Evolutionary conservation across 176 grass and related monocot genomes (phyloP).

Genomic region (Poa annua): DNA sequence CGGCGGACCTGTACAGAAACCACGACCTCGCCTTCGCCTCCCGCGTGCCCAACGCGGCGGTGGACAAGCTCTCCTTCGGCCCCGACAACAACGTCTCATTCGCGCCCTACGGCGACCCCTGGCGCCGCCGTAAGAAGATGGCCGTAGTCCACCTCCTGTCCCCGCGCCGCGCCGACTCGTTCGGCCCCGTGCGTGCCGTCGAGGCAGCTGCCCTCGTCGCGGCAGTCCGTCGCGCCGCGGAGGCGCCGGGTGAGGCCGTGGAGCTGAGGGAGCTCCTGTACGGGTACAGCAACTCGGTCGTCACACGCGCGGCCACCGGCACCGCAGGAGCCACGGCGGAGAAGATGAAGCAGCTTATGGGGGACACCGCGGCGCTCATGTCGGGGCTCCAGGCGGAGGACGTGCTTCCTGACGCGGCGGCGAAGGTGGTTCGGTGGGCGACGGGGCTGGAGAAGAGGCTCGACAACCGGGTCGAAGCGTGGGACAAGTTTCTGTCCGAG

Average conservation of each 20-base stretch:
- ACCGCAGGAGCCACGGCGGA: conserved; percentile 20
- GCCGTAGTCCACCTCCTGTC: conserved; percentile 66
- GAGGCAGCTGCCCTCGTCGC: conserved; percentile 41
- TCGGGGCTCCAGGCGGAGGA: conserved; percentile 55
- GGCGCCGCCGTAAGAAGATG: conserved; percentile 67
- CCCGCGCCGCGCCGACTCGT: conserved; percentile 46
- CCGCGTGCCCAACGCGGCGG: conserved; percentile 42
- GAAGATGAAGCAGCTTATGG: conserved; percentile 43
- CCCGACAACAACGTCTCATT: conserved; percentile 49
- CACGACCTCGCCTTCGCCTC: conserved; percentile 78
- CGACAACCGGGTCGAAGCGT: conserved; percentile 27
- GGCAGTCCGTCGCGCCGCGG: neutral
- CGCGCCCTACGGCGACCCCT: conserved; percentile 59
- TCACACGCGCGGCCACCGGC: conserved; percentile 50
- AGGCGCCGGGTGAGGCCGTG: conserved; percentile 33
- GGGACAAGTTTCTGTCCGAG: conserved; percentile 52
- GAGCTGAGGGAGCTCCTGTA: conserved; percentile 52
- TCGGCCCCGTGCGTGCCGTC: conserved; percentile 46
- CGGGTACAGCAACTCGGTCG: conserved; percentile 59
- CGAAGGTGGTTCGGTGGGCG: conserved; percentile 39
- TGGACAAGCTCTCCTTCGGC: conserved; percentile 38
- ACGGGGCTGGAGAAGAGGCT: conserved; percentile 54
- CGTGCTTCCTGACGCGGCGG: conserved; percentile 46
- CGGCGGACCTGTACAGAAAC: conserved; percentile 52
- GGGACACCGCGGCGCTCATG: conserved; percentile 17